Evolutionary conservation across 352 stramenopile species (phyloP).

Genomic region (Albugo candida): DNA sequence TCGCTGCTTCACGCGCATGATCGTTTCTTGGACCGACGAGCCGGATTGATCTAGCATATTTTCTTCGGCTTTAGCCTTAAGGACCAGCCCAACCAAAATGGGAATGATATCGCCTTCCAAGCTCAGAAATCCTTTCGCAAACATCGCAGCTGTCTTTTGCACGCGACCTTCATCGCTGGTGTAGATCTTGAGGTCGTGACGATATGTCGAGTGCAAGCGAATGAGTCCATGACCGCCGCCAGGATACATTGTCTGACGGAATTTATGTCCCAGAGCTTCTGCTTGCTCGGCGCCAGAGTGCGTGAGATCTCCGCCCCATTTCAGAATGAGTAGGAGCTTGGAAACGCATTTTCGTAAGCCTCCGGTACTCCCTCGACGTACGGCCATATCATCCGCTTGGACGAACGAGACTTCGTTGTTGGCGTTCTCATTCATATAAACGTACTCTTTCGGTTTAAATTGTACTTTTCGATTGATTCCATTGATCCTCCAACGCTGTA

Average conservation of each 20-base stretch:
- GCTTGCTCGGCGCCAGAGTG: constrained; percentile 93
- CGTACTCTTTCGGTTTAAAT: constrained; percentile 58
- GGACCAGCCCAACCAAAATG: constrained; percentile 91
- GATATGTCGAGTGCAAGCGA: constrained; percentile 97
- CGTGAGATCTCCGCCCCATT: constrained; percentile 98
- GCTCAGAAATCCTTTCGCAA: constrained; percentile 97
- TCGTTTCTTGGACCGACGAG: constrained; percentile 85
- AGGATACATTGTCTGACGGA: constrained; percentile 80
- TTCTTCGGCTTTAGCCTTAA: constrained; percentile 78
- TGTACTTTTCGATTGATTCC: constrained; percentile 99
- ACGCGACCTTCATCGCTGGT: constrained; percentile 98
- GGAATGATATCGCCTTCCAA: constrained; percentile 98
- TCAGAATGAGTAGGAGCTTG: constrained; percentile 97
- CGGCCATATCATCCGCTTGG: background rate
- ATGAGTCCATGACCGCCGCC: constrained; percentile 85
- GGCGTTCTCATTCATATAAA: constrained; percentile 3
- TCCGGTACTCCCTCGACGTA: constrained; percentile 1
- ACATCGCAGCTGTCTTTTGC: constrained; percentile 98
- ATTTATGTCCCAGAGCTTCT: constrained; percentile 84
- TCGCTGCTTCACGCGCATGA: constrained; percentile 77
- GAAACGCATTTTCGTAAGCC: constrained; percentile 29
- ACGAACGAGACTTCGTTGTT: background rate
- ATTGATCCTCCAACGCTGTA: constrained; percentile 90
- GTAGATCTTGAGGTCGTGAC: constrained; percentile 99
- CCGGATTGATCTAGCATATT: constrained; percentile 98